These are phyloP conservation scores for Schwanniomyces sp. DNA, from an alignment of 805 yeast genomes.

Conservation along the genomic window DNA sequence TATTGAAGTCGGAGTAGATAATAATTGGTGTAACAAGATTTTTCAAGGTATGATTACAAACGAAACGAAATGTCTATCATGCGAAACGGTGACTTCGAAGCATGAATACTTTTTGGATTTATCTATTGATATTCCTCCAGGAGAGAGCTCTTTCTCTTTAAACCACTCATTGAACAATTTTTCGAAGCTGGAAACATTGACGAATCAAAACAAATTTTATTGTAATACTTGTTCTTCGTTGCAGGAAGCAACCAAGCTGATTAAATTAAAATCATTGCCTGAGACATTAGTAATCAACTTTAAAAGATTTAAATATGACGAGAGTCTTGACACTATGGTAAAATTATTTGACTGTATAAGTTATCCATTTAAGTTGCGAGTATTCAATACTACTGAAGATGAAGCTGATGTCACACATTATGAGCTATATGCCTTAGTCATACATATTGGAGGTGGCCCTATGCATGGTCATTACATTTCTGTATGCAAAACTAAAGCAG, in stretches of 20 bases:
- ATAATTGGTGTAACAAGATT: conserved; percentile 61
- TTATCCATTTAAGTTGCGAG: conserved; percentile 71
- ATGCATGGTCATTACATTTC: conserved; percentile 96
- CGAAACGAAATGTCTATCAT: conserved; percentile 85
- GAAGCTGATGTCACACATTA: conserved; percentile 55
- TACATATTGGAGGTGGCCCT: conserved; percentile 97
- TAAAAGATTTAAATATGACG: conserved; percentile 90
- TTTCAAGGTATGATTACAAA: conserved; percentile 86
- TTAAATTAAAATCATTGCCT: conserved; percentile 77
- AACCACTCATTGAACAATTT: conserved; percentile 80
- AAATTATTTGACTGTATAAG: conserved; percentile 83
- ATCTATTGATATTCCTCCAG: conserved; percentile 77
- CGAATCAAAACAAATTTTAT: conserved; percentile 86
- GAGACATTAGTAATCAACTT: conserved; percentile 78
- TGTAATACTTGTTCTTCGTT: conserved; percentile 88
- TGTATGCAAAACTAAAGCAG: conserved; percentile 70
- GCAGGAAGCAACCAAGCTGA: conserved; percentile 92
- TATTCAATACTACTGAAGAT: conserved; percentile 61
- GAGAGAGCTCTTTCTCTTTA: conserved; percentile 56
- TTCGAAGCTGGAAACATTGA: conserved; percentile 80
- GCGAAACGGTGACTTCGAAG: conserved; percentile 78
- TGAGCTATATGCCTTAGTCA: conserved; percentile 82
- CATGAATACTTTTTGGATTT: conserved; percentile 87
- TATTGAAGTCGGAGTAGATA: conserved; percentile 23
- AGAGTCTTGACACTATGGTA: conserved; percentile 73